Evolutionary conservation across 768 basidiomycete species (phyloP).

Genomic region (Lentinus tigrinus): DNA sequence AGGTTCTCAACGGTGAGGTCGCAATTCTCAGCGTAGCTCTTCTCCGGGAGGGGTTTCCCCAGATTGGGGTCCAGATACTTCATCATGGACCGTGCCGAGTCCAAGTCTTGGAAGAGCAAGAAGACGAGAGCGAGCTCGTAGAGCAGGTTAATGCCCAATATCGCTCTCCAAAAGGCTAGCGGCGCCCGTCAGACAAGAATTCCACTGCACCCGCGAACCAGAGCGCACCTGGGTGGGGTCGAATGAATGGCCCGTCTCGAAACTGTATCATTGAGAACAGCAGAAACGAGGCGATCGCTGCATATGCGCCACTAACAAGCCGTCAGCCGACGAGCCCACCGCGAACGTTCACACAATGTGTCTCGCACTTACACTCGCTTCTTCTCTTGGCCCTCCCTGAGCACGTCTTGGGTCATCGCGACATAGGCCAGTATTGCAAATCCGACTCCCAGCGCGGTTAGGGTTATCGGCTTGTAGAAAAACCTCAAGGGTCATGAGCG

Average conservation of each 20-base stretch:
- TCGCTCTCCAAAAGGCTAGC: constrained; percentile 74
- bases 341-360: background rate
- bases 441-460: constrained; percentile 68
- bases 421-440: constrained; percentile 74
- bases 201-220: background rate
- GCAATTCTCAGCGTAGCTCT: constrained; percentile 85
- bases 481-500: constrained; percentile 46
- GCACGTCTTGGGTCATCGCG: constrained; percentile 80
- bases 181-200: background rate
- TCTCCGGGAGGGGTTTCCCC: constrained; percentile 75
- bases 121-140: constrained; percentile 85
- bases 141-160: constrained; percentile 77
- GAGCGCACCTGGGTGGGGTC: constrained; percentile 66
- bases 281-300: constrained; percentile 71
- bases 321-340: constrained; percentile 3
- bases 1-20: constrained; percentile 56
- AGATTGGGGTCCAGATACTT: constrained; percentile 71
- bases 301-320: constrained; percentile 67
- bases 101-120: constrained; percentile 80
- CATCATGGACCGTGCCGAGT: constrained; percentile 77
- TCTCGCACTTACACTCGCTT: constrained; percentile 63
- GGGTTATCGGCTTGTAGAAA: constrained; percentile 82
- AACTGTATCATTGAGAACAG: constrained; percentile 86
- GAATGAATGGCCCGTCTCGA: constrained; percentile 85
- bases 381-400: constrained; percentile 82